Conservation (phyloP, 1,139 yeast genomes). For the Lodderomyces theae region DNA sequence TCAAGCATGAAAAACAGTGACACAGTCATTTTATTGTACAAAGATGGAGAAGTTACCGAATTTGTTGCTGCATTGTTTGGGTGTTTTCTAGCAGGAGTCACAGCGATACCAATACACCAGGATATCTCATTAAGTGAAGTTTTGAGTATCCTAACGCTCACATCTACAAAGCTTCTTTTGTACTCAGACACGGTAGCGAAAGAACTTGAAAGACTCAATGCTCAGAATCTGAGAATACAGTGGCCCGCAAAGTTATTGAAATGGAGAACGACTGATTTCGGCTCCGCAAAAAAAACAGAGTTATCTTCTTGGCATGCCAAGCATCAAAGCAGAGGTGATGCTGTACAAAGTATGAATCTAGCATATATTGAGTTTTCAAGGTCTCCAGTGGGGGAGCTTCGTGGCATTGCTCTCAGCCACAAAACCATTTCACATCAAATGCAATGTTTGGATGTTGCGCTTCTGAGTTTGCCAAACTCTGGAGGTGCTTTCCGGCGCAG, state of each 20-base stretch:
- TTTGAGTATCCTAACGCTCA: slow-evolving; percentile 64
- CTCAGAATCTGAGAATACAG: slow-evolving; percentile 31
- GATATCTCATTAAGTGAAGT: slow-evolving; percentile 67
- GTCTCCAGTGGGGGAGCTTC: slow-evolving; percentile 84
- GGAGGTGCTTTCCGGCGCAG: slow-evolving; percentile 38
- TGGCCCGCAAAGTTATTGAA: slow-evolving; percentile 53
- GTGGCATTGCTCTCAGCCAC: slow-evolving; percentile 93
- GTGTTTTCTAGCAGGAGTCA: slow-evolving; percentile 89
- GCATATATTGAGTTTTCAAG: slow-evolving; percentile 93
- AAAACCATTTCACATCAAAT: slow-evolving; percentile 86
- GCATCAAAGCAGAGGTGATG: slow-evolving; percentile 24
- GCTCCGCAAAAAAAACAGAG: slow-evolving; percentile 53
- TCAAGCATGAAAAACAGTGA: slow-evolving; percentile 71
- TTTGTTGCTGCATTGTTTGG: slow-evolving; percentile 86
- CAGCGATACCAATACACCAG: slow-evolving; percentile 89
- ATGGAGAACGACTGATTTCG: slow-evolving; percentile 90
- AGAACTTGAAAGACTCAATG: slow-evolving; percentile 58
- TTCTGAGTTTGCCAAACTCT: slow-evolving; percentile 60
- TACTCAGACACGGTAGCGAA: slow-evolving; percentile 78
- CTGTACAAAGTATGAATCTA: slow-evolving; percentile 51
- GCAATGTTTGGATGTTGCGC: slow-evolving; percentile 66
- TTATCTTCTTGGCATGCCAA: slow-evolving; percentile 27
- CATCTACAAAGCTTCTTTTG: slow-evolving; percentile 75
- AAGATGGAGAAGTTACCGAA: slow-evolving; percentile 80
- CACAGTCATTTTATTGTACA: slow-evolving; percentile 79